Evolutionary conservation across 306 rosid species (phyloP).

Genomic region (Sicyos baderoa): DNA sequence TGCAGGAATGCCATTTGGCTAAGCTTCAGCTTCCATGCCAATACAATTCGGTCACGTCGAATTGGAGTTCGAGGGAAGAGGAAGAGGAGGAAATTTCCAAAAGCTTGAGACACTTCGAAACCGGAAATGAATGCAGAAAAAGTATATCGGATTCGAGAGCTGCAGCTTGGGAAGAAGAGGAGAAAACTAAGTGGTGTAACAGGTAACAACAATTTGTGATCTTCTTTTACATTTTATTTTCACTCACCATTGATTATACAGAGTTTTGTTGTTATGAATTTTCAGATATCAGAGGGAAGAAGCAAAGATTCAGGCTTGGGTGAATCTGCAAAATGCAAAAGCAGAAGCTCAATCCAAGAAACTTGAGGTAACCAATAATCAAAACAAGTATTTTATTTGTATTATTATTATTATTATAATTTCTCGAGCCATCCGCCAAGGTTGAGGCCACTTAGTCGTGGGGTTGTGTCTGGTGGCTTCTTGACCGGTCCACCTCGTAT

Average conservation of each 20-base stretch:
- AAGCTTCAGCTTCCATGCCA: conserved; percentile 61
- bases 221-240: no score
- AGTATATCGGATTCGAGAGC: conserved; percentile 57
- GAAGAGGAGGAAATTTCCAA: conserved; percentile 90
- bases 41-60: conserved; percentile 56
- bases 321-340: conserved; percentile 91
- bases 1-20: conserved; percentile 77
- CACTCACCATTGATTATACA: no score
- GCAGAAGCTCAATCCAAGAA: conserved; percentile 95
- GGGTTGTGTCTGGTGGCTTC: background rate
- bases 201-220: no score
- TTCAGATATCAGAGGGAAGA: conserved; percentile 93
- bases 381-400: no score
- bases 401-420: no score
- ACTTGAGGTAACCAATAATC: conserved; percentile 91
- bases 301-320: conserved; percentile 94
- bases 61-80: conserved; percentile 92
- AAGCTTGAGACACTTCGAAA: conserved; percentile 76
- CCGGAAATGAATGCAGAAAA: conserved; percentile 38
- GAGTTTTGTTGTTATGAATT: background rate
- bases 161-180: conserved; percentile 83
- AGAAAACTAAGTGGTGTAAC: conserved; percentile 66
- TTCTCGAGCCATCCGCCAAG: conserved; percentile 69
- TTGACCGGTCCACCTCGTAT: background rate
- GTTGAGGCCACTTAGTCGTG: conserved; percentile 26